phyloP scores from a whole-genome alignment of 108 stramenopile genomes.

The Fistulifera pelliculosa region DNA sequence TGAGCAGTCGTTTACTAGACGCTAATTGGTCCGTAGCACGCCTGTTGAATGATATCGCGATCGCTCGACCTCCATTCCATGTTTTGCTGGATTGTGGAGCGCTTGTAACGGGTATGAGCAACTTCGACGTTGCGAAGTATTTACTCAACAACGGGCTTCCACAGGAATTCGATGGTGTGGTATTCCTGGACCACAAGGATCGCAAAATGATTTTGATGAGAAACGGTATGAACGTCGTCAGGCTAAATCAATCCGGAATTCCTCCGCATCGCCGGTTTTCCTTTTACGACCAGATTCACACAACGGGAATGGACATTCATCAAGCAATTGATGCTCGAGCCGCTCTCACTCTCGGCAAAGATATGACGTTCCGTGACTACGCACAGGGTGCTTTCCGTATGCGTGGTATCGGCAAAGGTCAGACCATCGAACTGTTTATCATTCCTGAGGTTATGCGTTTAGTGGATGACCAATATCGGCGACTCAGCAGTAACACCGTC shows the following conservation, averaged over 20 bases:
- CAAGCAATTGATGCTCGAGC: constrained; percentile 88
- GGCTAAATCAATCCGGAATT: constrained; percentile 83
- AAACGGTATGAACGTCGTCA: constrained; percentile 71
- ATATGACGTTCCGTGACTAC: constrained; percentile 96
- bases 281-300: constrained; percentile 96
- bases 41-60: constrained; percentile 74
- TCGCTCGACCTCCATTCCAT: constrained; percentile 75
- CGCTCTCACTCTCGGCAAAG: constrained; percentile 91
- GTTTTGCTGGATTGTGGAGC: constrained; percentile 95
- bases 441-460: constrained; percentile 86
- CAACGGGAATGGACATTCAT: constrained; percentile 98
- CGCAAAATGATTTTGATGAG: constrained; percentile 91
- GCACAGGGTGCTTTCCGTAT: constrained; percentile 96
- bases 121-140: constrained; percentile 91
- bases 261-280: constrained; percentile 84
- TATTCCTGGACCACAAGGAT: constrained; percentile 90
- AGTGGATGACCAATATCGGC: constrained; percentile 56
- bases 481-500: not conserved
- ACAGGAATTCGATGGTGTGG: constrained; percentile 83
- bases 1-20: constrained; percentile 54
- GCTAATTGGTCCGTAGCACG: constrained; percentile 73
- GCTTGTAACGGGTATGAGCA: constrained; percentile 91
- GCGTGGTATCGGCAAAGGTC: constrained; percentile 93
- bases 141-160: constrained; percentile 67
- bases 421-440: constrained; percentile 84